phyloP scores from a whole-genome alignment of 1,139 yeast species.

The Candida sp. region DNA sequence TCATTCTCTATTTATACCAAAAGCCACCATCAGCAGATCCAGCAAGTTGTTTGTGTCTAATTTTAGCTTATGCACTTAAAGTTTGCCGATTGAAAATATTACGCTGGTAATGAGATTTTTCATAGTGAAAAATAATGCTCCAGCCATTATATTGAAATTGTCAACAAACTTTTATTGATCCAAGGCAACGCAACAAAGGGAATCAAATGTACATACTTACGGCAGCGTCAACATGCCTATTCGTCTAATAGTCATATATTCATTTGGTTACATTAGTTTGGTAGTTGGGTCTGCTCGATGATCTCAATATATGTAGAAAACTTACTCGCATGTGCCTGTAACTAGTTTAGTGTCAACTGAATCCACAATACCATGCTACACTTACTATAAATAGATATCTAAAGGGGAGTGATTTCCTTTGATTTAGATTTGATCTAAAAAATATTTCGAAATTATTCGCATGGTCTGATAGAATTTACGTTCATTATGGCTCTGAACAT shows the following conservation, averaged over 20 bases:
- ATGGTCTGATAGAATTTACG: not conserved
- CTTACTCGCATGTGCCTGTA: too few species aligned
- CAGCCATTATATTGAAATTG: not conserved
- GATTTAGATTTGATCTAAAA: not conserved
- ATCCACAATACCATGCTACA: too few species aligned
- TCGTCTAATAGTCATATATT: too few species aligned
- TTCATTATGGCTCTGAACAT: too few species aligned
- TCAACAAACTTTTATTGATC: too few species aligned
- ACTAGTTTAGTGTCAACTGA: too few species aligned
- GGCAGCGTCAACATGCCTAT: too few species aligned
- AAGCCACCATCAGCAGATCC: not conserved
- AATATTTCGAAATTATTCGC: not conserved
- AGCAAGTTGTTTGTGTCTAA: not conserved
- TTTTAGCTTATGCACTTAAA: not conserved
- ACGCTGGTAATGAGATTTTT: not conserved
- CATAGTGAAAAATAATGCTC: not conserved
- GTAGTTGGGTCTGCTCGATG: too few species aligned
- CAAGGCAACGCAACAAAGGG: too few species aligned
- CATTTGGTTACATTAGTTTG: too few species aligned
- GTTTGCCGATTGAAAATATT: not conserved
- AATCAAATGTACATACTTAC: too few species aligned
- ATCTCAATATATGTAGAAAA: too few species aligned
- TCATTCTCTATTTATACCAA: not conserved
- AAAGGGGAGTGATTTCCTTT: not conserved
- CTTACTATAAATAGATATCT: not conserved